phyloP scores from a whole-genome alignment of 2,329 filamentous ascomycete species.

The Clarireedia sp. region DNA sequence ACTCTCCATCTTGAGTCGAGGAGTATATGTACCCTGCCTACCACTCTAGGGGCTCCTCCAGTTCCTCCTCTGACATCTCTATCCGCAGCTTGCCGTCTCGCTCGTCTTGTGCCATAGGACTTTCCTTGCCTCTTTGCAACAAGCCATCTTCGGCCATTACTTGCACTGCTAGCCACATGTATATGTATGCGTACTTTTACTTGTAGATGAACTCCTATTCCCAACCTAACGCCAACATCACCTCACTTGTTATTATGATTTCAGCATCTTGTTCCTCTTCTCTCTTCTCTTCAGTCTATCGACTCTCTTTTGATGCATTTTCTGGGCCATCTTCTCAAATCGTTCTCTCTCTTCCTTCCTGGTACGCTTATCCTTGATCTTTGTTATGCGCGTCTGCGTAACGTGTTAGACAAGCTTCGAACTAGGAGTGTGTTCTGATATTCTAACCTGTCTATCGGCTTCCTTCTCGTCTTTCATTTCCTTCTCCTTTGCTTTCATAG shows the following conservation, averaged over 20 bases:
- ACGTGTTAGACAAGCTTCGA: not conserved
- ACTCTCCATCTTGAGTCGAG: too few species aligned
- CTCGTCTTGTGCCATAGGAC: too few species aligned
- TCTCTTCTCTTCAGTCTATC: conserved; percentile 91
- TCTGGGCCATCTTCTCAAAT: conserved; percentile 90
- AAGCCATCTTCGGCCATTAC: not conserved
- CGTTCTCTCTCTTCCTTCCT: conserved; percentile 90
- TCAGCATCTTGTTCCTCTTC: conserved; percentile 84
- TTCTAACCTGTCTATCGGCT: conserved; percentile 67
- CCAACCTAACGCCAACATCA: conserved; percentile 2
- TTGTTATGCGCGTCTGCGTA: conserved; percentile 62
- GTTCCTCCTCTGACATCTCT: too few species aligned
- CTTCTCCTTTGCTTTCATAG: conserved; percentile 88
- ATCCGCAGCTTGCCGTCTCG: too few species aligned
- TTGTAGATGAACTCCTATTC: not conserved
- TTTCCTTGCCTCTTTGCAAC: not conserved
- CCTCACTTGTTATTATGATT: conserved; percentile 41
- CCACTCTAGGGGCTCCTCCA: too few species aligned
- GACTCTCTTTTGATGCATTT: conserved; percentile 94
- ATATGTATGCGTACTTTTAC: too few species aligned
- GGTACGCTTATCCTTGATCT: conserved; percentile 75
- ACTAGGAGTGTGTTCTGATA: not conserved
- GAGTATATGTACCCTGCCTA: too few species aligned
- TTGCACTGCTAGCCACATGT: too few species aligned
- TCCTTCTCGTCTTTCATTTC: conserved; percentile 96